Base-by-base conservation (phyloP, 2,329 filamentous ascomycete genomes). In the Magnaporthiopsis rhizophila region DNA sequence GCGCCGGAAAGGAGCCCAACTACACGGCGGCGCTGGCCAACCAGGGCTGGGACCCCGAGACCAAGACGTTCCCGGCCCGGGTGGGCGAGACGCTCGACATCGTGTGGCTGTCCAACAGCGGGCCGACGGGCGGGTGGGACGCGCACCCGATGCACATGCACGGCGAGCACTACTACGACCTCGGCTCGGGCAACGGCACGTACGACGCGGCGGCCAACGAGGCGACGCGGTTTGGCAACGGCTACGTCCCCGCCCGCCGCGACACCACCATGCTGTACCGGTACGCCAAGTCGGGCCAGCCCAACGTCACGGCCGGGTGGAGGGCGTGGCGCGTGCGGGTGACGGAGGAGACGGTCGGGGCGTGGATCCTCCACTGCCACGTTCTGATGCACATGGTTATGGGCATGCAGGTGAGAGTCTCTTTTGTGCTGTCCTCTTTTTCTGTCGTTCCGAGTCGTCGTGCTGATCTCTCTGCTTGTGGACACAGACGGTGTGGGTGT, bases 361-460 rank as follows among this genome's bases (percentile, higher is more conserved):
- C 83, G 3, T 87, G 83, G 83, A 83, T 87, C 82, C 75, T 87
- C 67, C 85, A 87, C 71, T 87, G 85, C 67, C 85, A 87, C 70
- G 79, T 83, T 21, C 67, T 83, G 62, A 79, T 81, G 64, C 85
- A 87, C 70, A 83, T 85, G 78, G 73, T 83, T 24, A 86, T 86
- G 83, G 82, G 80, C 69, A 73, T 62, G 61, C 61, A 62, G 61
- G 34, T 24, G 9, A n/a, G 36, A n/a, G n/a, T n/a, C n/a, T 30
- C 30, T n/a, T 36, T 8, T 3, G 2, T 36, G 34, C 11, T 7
- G 34, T 36, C 18, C 38, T 38, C 26, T 21, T 50, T 26, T 53
- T 15, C 6, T 61, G 9, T 30, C 28, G 36, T 36, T 2, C 3
- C 9, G 34, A 38, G 12, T 38, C 36, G 12, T 38, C 36, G 12